A percentile compares a stretch with the other conserved stretches of the same genome.
Conservation (phyloP, 768 basidiomycete species). For the Tephrocybe rancida region DNA sequence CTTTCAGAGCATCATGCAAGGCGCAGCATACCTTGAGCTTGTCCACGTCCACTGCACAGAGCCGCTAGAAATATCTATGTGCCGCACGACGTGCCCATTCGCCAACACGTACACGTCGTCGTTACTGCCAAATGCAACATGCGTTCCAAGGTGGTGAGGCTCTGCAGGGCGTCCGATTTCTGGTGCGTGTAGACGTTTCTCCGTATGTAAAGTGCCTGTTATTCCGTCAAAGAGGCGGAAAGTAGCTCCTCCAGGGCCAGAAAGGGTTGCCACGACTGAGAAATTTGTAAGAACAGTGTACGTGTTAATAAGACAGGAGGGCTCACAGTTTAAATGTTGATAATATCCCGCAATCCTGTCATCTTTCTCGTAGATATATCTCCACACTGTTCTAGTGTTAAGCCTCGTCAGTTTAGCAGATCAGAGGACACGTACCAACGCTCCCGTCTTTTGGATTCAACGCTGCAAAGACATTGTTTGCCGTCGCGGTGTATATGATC, state of each 20-base stretch:
- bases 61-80: slow-evolving; percentile 53
- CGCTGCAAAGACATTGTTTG: slow-evolving; percentile 78
- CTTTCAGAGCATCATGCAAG: not conserved
- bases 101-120: slow-evolving; percentile 53
- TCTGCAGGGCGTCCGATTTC: slow-evolving; percentile 47
- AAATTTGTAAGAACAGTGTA: not conserved
- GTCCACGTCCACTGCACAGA: slow-evolving; percentile 71
- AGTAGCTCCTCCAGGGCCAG: slow-evolving; percentile 72
- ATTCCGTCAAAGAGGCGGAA: slow-evolving; percentile 67
- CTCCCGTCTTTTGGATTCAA: slow-evolving; percentile 68
- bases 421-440: slow-evolving; percentile 54
- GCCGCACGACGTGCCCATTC: slow-evolving; percentile 60
- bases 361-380: slow-evolving; percentile 70
- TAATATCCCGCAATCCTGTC: slow-evolving; percentile 73
- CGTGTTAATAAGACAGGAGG: not conserved
- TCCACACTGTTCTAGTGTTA: slow-evolving; percentile 55
- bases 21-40: slow-evolving; percentile 62
- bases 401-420: not conserved
- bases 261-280: slow-evolving; percentile 70
- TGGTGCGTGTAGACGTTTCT: slow-evolving; percentile 59
- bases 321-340: slow-evolving; percentile 58
- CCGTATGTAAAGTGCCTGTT: slow-evolving; percentile 62
- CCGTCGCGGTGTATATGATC: slow-evolving; percentile 68
- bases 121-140: slow-evolving; percentile 38
- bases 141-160: slow-evolving; percentile 57